phyloP scores from a whole-genome alignment of 176 grass and related monocot species.

The Melocanna baccifera region DNA sequence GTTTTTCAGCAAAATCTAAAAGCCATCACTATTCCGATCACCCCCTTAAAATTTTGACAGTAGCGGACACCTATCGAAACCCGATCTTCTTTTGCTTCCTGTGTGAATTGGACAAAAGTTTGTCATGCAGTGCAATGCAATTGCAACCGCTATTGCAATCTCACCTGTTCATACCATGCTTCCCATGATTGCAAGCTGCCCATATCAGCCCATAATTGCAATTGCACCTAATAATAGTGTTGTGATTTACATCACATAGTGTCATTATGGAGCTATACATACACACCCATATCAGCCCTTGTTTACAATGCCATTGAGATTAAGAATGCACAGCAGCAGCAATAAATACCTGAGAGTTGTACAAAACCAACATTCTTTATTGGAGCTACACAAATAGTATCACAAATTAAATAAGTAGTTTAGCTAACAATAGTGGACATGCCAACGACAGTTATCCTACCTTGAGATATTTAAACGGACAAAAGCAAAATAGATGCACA shows the following conservation, averaged over 20 bases:
- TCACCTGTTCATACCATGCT: not conserved
- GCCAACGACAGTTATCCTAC: slow-evolving; percentile 25
- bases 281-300: not conserved
- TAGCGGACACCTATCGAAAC: not conserved
- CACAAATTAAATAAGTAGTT: too few relatives aligned
- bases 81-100: not conserved
- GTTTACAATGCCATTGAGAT: slow-evolving; percentile 6
- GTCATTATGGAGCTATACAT: not conserved
- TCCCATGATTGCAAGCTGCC: slow-evolving; percentile 5
- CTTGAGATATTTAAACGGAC: slow-evolving; percentile 56
- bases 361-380: too few relatives aligned
- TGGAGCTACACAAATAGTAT: too few relatives aligned
- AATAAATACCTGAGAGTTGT: too few relatives aligned
- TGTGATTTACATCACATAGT: not conserved
- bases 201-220: too few relatives aligned
- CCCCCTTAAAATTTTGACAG: not conserved
- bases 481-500: slow-evolving; percentile 67
- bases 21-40: too few relatives aligned
- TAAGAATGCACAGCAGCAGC: too few relatives aligned
- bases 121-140: not conserved
- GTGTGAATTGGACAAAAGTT: slow-evolving; percentile 8
- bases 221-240: not conserved
- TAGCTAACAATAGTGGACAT: not conserved
- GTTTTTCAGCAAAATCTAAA: too few relatives aligned
- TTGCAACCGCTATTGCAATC: not conserved